Evolutionary conservation across 2,329 filamentous ascomycete species (phyloP).

Genomic region (Trematosphaeria pertusa): DNA sequence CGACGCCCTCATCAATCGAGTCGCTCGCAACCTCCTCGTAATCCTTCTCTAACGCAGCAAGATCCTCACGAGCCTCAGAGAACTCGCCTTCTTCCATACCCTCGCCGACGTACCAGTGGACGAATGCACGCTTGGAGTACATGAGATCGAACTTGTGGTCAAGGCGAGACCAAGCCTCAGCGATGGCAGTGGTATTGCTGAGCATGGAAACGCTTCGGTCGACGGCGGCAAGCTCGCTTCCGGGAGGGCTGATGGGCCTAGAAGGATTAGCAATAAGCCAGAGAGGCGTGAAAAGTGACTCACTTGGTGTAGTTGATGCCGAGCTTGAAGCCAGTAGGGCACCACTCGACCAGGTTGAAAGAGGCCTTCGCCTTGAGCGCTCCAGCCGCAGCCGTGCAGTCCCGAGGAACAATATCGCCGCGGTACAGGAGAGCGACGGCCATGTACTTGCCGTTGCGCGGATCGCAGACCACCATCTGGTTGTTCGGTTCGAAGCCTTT

Average conservation of each 20-base stretch:
- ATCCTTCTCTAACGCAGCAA: conserved; percentile 84
- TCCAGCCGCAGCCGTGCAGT: conserved; percentile 71
- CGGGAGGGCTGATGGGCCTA: conserved; percentile 92
- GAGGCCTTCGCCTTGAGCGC: conserved; percentile 74
- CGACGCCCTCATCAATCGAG: conserved; percentile 63
- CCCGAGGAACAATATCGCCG: conserved; percentile 73
- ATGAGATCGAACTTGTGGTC: conserved; percentile 80
- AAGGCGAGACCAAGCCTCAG: conserved; percentile 75
- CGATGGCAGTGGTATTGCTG: conserved; percentile 77
- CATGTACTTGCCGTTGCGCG: conserved; percentile 79
- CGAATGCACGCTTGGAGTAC: conserved; percentile 79
- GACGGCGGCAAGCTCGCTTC: conserved; percentile 96
- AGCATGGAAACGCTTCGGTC: conserved; percentile 90
- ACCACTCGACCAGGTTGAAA: conserved; percentile 79
- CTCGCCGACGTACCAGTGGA: conserved; percentile 84
- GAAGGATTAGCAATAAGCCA: conserved; percentile 50
- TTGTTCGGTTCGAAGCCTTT: conserved; percentile 78
- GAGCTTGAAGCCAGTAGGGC: conserved; percentile 77
- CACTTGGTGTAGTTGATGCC: conserved; percentile 74
- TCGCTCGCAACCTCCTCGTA: conserved; percentile 85
- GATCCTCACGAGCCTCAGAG: conserved; percentile 83
- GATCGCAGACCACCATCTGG: conserved; percentile 79
- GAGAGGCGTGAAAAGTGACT: conserved; percentile 10
- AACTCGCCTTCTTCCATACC: conserved; percentile 95
- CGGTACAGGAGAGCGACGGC: conserved; percentile 75